Base-by-base conservation (phyloP, 2,329 filamentous ascomycete species). In the Calycina marina region DNA sequence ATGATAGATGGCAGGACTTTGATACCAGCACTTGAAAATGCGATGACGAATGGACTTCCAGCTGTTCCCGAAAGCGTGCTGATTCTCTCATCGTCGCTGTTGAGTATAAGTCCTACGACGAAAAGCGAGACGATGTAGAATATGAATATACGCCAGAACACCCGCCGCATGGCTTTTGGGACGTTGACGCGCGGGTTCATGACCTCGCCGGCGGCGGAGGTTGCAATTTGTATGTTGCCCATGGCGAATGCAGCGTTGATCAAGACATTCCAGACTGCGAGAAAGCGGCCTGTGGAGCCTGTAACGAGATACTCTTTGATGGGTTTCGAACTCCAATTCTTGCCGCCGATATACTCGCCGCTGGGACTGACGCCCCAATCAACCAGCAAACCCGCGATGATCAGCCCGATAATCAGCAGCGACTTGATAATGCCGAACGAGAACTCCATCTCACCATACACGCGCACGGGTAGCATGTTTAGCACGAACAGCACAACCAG, bases 41-140 rank as follows among this genome's bases (percentile, higher is more conserved):
- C 82, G 46, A 94, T 86, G 46, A 94, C 86, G 54, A 94, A 94
- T 3, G 88, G 88, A 3, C 84, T 93, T 3, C 84, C 79, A 25
- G 41, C 31, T 16, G 73, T 73, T 31, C 76, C 71, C 51, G 85
- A 45, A 60, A 15, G 74, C 13, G 53, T 58, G 24, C 65, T 66
- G 1, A 93, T 74, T 4, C 65, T 61, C 0, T 50, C 34, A 40
- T 90, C 70, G 48, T 71, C 60, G 53, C 78, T 85, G 1, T 77
- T 78, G 0, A 94, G 83, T 4, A 93, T 66, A 1, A 93, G 67
- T 26, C 70, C 70, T 20, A 59, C 49, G 6, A 52, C 49, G 30
- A 60, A 48, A 14, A 54, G 46, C 15, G 51, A 46, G 6, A 58
- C 52, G 33, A 56, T 42, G 45, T 77, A 76, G 49, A 72, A 72